Base-by-base conservation (phyloP, 2,329 filamentous ascomycete genomes). In the Aspergillus fumigatus region DNA sequence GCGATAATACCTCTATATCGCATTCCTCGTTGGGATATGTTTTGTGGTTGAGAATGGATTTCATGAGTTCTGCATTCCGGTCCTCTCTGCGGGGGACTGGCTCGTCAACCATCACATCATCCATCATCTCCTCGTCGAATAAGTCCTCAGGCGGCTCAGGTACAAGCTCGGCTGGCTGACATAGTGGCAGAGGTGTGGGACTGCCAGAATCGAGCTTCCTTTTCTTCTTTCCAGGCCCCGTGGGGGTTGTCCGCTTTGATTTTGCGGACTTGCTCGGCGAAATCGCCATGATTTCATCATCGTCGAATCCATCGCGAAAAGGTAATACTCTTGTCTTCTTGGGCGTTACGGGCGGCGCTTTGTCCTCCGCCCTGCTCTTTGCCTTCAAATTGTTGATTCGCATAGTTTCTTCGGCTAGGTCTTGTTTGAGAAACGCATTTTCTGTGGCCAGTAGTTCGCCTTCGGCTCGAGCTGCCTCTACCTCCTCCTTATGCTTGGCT, bases 291-390 rank as follows among this genome's bases (percentile, higher is more conserved):
- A 87, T 78, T 65, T 87, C 83, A 54, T 82, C 79, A 60, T 87
- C 83, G 55, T 86, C 82, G 65, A 88, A 88, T 19, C 85, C 85
- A 72, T 88, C 85, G 17, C 83, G 78, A 38, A 82, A 77, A 2
- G 78, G 77, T 1, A 79, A 70, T 6, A 70, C 69, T 59, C 73
- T 77, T n/a, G 73, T 69, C 61, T 79, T 82, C 57, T 72, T 81
- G 0, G 83, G 82, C 1, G 83, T 84, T 1, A 73, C 66, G 1
- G 79, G 79, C 41, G 71, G 74, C 25, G 61, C 56, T 53, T 70
- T 73, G 17, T 75, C 75, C 14, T 71, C 67, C 19, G 60, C 40
- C 48, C 67, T 69, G 29, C 69, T 67, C 58, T 72, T 78, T 32
- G 69, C 63, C 54, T 72, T 75, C 58, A 69, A 61, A 59, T 73